Evolutionary conservation across 106 monocot species (phyloP), one percentile per base, ranked within the genome.

Genomic region (Platanthera zijinensis): DNA sequence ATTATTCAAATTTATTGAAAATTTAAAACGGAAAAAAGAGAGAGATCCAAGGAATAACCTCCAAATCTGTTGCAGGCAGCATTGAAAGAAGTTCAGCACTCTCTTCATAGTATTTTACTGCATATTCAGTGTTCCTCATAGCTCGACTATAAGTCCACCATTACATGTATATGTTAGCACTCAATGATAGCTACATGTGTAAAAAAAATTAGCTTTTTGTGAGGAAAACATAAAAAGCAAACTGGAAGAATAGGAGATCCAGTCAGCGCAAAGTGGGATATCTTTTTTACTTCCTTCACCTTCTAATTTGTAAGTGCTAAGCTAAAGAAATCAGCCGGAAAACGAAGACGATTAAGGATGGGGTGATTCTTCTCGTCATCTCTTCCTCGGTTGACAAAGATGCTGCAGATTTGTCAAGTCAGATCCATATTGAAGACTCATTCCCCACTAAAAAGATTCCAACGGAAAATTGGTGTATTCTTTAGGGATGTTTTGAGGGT

Each of bases 21-120:
- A 48, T 52, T 75, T 48, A 69, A 63, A 72, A 52, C 48, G 57
- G 28, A 50, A 71, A 19, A 66, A 77, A 69, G 3, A 15, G 15
- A 74, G 28, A 22, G 14, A 50, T 49, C 22, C 22, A 30, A 51
- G 74, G 59, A 73, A 45, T 25, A 52, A 94, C 93, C 97, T 97
- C 97, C 14, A 89, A 81, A 85, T 97, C 97, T 77, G 85, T 92
- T 19, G 79, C 21, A 83, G 91, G 75, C 51, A 94, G 73, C 61
- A 85, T 89, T 13, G 80, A 85, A 32, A 97, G 91, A 73, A 91
- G 86, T 45, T 94, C 91, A 39, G 75, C 88, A 81, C 97, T 97
- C 78, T 97, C 97, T 89, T 97, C 94, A 73, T 94, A 97, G 80
- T 82, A 88, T 63, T 56, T 77, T 78, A 97, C 56, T 48, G 91